A percentile compares a stretch with the other conserved stretches of the same genome.
These are phyloP conservation scores for Gloeophyllum trabeum DNA, from an alignment of 768 basidiomycete genomes.

Conservation along the genomic window DNA sequence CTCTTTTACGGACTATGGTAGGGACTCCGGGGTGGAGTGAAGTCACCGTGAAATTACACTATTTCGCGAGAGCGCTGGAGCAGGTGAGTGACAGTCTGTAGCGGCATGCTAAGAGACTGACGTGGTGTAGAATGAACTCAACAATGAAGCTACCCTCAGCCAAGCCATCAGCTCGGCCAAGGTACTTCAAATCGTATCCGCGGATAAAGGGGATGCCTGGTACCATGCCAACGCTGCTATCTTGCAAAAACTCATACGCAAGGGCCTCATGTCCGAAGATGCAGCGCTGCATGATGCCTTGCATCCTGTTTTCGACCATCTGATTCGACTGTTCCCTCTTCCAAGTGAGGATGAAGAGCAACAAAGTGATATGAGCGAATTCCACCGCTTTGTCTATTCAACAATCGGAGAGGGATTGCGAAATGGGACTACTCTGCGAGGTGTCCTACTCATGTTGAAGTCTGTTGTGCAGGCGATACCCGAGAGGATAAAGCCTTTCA, in stretches of 20 bases:
- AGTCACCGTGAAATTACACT: slow-evolving; percentile 84
- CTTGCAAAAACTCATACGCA: slow-evolving; percentile 77
- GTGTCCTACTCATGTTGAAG: slow-evolving; percentile 79
- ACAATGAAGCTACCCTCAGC: slow-evolving; percentile 47
- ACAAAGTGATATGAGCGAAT: slow-evolving; percentile 57
- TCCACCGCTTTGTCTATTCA: slow-evolving; percentile 66
- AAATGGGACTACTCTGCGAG: slow-evolving; percentile 59
- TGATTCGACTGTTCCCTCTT: slow-evolving; percentile 67
- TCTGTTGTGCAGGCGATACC: slow-evolving; percentile 73
- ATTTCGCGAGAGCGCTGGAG: slow-evolving; percentile 77
- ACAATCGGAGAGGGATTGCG: slow-evolving; percentile 74
- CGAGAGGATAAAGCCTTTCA: slow-evolving; percentile 76
- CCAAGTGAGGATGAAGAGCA: slow-evolving; percentile 67
- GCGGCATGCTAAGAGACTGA: slow-evolving; percentile 3
- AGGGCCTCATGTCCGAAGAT: slow-evolving; percentile 78
- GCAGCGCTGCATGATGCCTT: slow-evolving; percentile 69
- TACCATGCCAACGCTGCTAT: slow-evolving; percentile 57
- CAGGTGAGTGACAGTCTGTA: slow-evolving; percentile 37
- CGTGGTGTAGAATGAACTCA: slow-evolving; percentile 55
- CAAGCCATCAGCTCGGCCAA: slow-evolving; percentile 76
- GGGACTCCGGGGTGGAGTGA: slow-evolving; percentile 82
- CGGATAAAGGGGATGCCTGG: slow-evolving; percentile 81
- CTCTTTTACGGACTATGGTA: slow-evolving; percentile 66
- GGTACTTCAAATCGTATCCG: slow-evolving; percentile 77
- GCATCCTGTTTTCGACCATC: slow-evolving; percentile 71